Conservation (phyloP, 1,139 yeast genomes). For the Barnettozyma hawaiiensis region DNA sequence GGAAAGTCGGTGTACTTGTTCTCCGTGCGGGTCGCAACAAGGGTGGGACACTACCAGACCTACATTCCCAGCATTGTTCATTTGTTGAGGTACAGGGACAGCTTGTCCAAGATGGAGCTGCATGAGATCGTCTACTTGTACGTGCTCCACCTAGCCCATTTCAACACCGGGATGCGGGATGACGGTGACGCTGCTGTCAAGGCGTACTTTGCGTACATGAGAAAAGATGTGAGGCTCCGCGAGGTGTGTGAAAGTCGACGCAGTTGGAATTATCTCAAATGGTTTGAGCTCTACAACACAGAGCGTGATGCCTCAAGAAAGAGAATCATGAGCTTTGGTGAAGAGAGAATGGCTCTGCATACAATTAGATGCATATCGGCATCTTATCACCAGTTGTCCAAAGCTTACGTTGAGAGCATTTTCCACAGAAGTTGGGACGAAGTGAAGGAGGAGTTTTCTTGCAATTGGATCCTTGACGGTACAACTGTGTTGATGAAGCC, state of each 20-base stretch:
- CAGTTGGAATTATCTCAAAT: slow-evolving; percentile 34
- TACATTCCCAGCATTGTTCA: slow-evolving; percentile 49
- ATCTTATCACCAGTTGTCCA: slow-evolving; percentile 35
- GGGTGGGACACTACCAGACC: slow-evolving; percentile 49
- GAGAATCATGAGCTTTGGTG: slow-evolving; percentile 42
- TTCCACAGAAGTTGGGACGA: slow-evolving; percentile 11
- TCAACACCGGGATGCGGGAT: slow-evolving; percentile 37
- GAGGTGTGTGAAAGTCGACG: slow-evolving; percentile 35
- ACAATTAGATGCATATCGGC: slow-evolving; percentile 32
- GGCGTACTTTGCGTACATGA: slow-evolving; percentile 31
- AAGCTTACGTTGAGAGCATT: slow-evolving; percentile 10
- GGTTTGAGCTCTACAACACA: slow-evolving; percentile 37
- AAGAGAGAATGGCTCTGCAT: slow-evolving; percentile 28
- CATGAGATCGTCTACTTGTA: slow-evolving; percentile 39
- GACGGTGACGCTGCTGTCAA: slow-evolving; percentile 34
- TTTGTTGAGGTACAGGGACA: slow-evolving; percentile 27
- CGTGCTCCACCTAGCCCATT: slow-evolving; percentile 45
- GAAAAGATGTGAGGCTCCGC: slow-evolving; percentile 25
- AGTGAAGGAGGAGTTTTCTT: slow-evolving; percentile 7
- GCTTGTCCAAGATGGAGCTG: slow-evolving; percentile 31
- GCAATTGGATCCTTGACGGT: slow-evolving; percentile 16
- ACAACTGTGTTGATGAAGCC: slow-evolving; percentile 13
- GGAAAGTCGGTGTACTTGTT: slow-evolving; percentile 43
- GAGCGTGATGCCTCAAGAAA: slow-evolving; percentile 25
- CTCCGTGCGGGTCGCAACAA: slow-evolving; percentile 43